phyloP scores from a whole-genome alignment of 768 basidiomycete genomes.

The Phylloporus rhodoxanthus region DNA sequence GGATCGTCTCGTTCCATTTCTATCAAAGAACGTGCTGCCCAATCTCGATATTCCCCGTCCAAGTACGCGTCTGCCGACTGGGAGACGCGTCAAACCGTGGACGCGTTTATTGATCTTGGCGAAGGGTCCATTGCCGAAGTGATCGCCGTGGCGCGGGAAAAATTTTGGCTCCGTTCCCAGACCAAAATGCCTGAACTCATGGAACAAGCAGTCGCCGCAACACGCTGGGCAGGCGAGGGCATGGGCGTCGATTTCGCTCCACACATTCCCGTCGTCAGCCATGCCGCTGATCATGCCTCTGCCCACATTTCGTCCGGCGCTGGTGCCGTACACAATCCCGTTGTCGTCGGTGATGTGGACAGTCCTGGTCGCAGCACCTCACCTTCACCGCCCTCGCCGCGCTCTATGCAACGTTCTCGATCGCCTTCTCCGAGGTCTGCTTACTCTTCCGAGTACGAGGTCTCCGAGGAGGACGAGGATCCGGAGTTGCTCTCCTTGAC shows the following conservation, averaged over 20 bases:
- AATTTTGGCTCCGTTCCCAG: conserved; percentile 59
- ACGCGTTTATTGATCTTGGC: conserved; percentile 67
- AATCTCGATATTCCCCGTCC: conserved; percentile 22
- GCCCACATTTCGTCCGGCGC: conserved; percentile 8
- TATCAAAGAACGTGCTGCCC: conserved; percentile 10
- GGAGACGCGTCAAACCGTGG: conserved; percentile 63
- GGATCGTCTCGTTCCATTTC: conserved; percentile 11
- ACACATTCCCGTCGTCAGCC: conserved; percentile 12
- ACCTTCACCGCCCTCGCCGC: conserved; percentile 23
- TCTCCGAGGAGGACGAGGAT: conserved; percentile 40
- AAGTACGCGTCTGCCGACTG: conserved; percentile 43
- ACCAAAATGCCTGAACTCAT: conserved; percentile 66
- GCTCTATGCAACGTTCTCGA: conserved; percentile 24
- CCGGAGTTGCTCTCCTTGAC: conserved; percentile 39
- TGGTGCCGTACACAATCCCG: conserved; percentile 1
- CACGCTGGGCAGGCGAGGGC: conserved; percentile 37
- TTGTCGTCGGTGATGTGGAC: conserved; percentile 5
- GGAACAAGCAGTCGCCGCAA: conserved; percentile 61
- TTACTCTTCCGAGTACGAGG: conserved; percentile 32
- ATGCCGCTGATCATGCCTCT: conserved; percentile 6
- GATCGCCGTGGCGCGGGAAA: conserved; percentile 56
- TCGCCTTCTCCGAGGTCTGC: conserved; percentile 27
- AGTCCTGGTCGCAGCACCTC: conserved; percentile 24
- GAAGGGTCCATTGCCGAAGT: conserved; percentile 65
- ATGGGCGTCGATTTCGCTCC: conserved; percentile 29